Evolutionary conservation across 2,329 filamentous ascomycete species (phyloP).

Genomic region (Magnaporthiopsis rhizophila): DNA sequence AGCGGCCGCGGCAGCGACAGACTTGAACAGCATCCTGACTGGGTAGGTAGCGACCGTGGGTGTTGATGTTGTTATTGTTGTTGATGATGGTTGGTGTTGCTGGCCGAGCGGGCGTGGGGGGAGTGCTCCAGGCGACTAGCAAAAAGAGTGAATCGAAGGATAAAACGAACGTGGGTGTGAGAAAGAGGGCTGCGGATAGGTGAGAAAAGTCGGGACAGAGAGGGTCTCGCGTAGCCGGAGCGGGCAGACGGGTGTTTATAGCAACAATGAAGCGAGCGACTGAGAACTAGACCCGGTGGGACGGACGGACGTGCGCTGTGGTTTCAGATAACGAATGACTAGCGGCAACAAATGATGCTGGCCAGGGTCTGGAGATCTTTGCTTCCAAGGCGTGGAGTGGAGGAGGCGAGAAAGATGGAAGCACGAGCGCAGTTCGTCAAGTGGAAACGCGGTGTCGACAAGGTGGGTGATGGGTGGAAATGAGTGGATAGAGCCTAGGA

Average conservation of each 20-base stretch:
- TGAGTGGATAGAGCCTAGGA: neutral
- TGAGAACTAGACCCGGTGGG: neutral
- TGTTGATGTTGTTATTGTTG: neutral
- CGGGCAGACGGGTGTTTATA: neutral
- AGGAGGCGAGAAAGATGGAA: neutral
- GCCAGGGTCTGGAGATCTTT: neutral
- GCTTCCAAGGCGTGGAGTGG: too few relatives aligned
- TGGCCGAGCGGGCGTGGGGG: neutral
- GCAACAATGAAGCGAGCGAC: too few relatives aligned
- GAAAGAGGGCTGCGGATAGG: neutral
- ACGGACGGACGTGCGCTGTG: neutral
- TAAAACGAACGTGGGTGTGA: neutral
- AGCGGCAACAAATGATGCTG: neutral
- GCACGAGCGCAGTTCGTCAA: neutral
- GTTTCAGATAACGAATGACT: neutral
- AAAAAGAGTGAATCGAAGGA: neutral
- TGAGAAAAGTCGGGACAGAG: neutral
- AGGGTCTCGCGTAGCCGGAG: neutral
- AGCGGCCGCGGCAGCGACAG: slow-evolving; percentile 35
- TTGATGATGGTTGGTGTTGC: neutral
- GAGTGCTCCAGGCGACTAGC: neutral
- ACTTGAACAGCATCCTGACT: slow-evolving; percentile 34
- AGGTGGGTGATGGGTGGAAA: neutral
- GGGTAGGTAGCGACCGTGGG: too few relatives aligned
- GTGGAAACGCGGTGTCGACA: neutral